Conservation (phyloP, 2,329 filamentous ascomycete genomes). For the Epichloe glyceriae region DNA sequence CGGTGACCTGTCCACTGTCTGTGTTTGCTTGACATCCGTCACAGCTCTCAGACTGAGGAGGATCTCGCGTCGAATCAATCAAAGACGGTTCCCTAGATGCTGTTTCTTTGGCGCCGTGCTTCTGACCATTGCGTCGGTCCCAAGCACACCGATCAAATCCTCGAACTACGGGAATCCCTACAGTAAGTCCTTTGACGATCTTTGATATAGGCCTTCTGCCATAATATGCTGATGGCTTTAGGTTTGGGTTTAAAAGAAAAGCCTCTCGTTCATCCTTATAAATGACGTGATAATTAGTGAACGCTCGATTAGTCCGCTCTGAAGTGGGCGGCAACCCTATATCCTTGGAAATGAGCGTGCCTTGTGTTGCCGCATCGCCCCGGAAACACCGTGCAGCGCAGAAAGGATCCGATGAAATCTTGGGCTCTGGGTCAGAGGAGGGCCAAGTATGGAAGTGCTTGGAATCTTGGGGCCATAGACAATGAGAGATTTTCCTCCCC, state of each 20-base stretch:
- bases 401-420: slow-evolving; percentile 40
- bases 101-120: background rate
- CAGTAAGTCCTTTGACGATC: slow-evolving; percentile 68
- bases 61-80: slow-evolving; percentile 10
- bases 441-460: slow-evolving; percentile 10
- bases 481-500: slow-evolving; percentile 82
- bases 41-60: slow-evolving; percentile 20
- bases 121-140: slow-evolving; percentile 52
- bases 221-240: slow-evolving; percentile 76
- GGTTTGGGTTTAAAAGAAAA: slow-evolving; percentile 76
- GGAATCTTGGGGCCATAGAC: slow-evolving; percentile 57
- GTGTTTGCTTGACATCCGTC: slow-evolving; percentile 52
- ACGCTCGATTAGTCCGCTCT: slow-evolving; percentile 40
- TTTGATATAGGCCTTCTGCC: slow-evolving; percentile 69
- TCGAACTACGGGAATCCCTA: slow-evolving; percentile 78
- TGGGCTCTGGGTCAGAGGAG: slow-evolving; percentile 19
- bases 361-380: slow-evolving; percentile 45
- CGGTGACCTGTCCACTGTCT: slow-evolving; percentile 59
- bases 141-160: slow-evolving; percentile 73
- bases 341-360: slow-evolving; percentile 26
- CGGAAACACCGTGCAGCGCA: slow-evolving; percentile 47
- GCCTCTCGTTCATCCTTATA: slow-evolving; percentile 56
- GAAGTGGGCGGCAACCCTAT: slow-evolving; percentile 22
- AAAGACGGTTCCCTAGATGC: background rate
- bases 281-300: slow-evolving; percentile 68